A percentile compares a stretch with the other conserved stretches of the same genome.
Conservation (phyloP, 106 monocot genomes). For the Allium sativum region DNA sequence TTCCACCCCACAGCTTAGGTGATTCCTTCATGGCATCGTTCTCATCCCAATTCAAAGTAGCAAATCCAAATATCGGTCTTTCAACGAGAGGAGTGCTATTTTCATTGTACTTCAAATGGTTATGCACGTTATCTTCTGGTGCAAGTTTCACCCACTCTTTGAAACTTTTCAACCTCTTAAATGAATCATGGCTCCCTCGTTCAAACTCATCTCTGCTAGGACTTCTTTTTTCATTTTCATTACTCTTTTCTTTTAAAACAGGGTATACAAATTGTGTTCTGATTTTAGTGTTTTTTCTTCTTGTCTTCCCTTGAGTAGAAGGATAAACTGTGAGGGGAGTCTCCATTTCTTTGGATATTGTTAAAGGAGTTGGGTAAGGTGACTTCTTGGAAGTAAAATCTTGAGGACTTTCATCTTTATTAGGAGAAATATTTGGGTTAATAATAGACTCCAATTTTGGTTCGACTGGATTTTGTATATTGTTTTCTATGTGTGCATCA, state of each 20-base stretch:
- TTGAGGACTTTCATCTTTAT: slow-evolving; percentile 13
- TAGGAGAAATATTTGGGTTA: slow-evolving; percentile 13
- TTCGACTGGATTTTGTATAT: slow-evolving; percentile 3
- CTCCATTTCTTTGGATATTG: slow-evolving; percentile 43
- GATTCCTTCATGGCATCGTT: slow-evolving; percentile 30
- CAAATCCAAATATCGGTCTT: slow-evolving; percentile 68
- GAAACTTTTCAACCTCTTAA: slow-evolving; percentile 18
- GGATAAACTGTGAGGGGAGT: slow-evolving; percentile 51
- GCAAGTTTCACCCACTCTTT: neutral
- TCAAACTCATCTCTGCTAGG: slow-evolving; percentile 7
- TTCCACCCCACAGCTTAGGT: slow-evolving; percentile 67
- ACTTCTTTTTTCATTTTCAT: slow-evolving; percentile 8
- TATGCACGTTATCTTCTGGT: neutral
- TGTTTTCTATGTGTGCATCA: neutral
- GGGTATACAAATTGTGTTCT: slow-evolving; percentile 31
- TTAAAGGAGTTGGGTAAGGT: slow-evolving; percentile 48
- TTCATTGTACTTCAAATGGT: neutral
- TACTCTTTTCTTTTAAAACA: slow-evolving; percentile 14
- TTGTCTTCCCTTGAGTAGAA: slow-evolving; percentile 13
- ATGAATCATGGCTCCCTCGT: neutral
- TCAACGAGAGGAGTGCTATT: slow-evolving; percentile 27
- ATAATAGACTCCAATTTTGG: neutral
- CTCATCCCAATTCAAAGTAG: slow-evolving; percentile 61
- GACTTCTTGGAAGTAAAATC: slow-evolving; percentile 7
- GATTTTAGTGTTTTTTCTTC: slow-evolving; percentile 17